Evolutionary conservation across 2,329 filamentous ascomycete genomes (phyloP), one percentile per base, ranked within the genome.

Genomic region (Pestalotiopsis sp.): DNA sequence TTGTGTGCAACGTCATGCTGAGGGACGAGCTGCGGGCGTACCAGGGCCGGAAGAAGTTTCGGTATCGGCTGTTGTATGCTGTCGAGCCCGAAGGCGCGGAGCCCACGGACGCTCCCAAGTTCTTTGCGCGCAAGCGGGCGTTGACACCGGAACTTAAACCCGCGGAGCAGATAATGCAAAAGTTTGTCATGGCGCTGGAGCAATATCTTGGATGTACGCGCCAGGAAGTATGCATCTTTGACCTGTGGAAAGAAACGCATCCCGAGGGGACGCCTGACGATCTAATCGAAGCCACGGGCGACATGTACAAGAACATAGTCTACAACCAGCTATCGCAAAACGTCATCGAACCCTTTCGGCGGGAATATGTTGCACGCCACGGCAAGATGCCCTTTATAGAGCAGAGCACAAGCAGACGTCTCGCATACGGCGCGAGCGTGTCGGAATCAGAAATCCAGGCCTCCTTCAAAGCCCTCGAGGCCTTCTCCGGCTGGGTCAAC

Each of bases 231-330:
- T 68, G 68, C 61, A 64, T 73, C 4, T 65, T 66, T 56, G 69
- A 72, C 23, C 27, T 70, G 2, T 73, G 72, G 71, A 68, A 66
- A 45, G 36, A 65, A 0, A 68, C 70, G 1, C 70, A 66, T n/a
- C 72, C 70, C 5, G n/a, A 38, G 9, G 23, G 13, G 11, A 38
- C 58, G 0, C 25, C 69, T 7, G 68, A 66, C 14, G 68, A 69
- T 38, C 68, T 74, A 0, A 38, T 63, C 38, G 52, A 70, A 23
- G 69, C 68, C 4, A 73, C 72, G 12, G 65, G 36, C 0, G 60
- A 38, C 11, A 70, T 73, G 0, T 75, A 75, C 61, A 57, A 70
- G 57, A 68, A 70, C 65, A n/a, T 70, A 4, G 66, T 72, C 9
- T 71, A 72, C 59, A 49, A 61, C 7, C 23, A 68, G 0, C 65